Evolutionary conservation across 1,284 basidiomycete species (phyloP), one percentile per base, ranked within the genome.

Genomic region (Porogramme epimiltina): DNA sequence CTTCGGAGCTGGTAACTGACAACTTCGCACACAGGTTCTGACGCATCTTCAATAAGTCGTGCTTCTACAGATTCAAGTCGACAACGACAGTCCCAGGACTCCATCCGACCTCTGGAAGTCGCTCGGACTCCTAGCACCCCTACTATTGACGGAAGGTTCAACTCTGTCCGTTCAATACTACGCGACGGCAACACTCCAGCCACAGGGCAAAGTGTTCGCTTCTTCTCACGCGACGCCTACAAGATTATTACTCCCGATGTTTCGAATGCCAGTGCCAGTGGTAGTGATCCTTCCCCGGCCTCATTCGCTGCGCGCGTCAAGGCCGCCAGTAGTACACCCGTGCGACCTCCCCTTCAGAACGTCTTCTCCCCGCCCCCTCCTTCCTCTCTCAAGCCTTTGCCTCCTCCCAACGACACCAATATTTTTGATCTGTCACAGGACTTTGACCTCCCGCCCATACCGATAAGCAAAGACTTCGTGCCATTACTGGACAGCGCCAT

Each of bases 151-250:
- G 60, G 59, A 49, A 70, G 63, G 46, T 68, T 65, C 50, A 70
- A 70, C 45, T 60, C 85, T 16, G 71, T 87, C 3, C 79, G 86
- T 22, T 88, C 87, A 18, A 89, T 89, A 56, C 73, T 89, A 20
- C 82, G 84, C 33, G 82, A 85, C 53, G 78, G 76, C 8, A 83
- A 84, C 45, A 87, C 87, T 0, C 87, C 87, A n/a, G 84, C 81
- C 3, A 85, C 85, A 4, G 85, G 85, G 9, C 83, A 84, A 63
- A 88, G 81, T 60, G 87, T 88, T 20, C 83, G 85, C 8, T 89
- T 88, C 70, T 87, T 86, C 66, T 79, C 83, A n/a, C 75, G 81
- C 22, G 80, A 87, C 52, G 82, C 80, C 10, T 83, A 79, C 67
- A 82, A 78, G 56, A 72, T 80, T 18, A 80, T 85, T 57, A 86